Base-by-base conservation (phyloP, 306 rosid genomes). In the Sesbania bispinosa region DNA sequence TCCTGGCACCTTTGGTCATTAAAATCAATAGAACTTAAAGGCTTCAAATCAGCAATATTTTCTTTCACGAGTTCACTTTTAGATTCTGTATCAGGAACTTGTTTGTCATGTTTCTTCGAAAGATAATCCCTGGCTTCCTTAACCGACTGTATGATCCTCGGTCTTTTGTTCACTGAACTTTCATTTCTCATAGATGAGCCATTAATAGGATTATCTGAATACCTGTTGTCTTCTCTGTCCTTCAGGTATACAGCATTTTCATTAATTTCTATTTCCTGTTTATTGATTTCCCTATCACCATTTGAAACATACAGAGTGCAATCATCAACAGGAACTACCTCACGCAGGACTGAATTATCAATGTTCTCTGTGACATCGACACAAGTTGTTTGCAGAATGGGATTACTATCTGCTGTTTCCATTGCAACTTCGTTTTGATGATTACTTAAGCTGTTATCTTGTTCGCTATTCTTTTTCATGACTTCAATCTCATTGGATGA, bases 121-220 rank as follows among this genome's bases (percentile, higher is more conserved):
- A 94, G 95, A 80, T 86, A 94, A 61, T 89, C 89, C 78, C 87
- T 81, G 20, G 98, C 98, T 85, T 94, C 98, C 77, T 81, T 87
- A 80, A 94, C 90, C 24, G 97, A 86, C 62, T 79, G 77, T 72
- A 94, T 90, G 83, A 94, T 69, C 77, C 86, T 79, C 11, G 86
- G 90, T 78, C 81, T 87, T 57, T 30, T 80, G 74, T 69, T 71
- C 41, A 21, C 20, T 20, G 77, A 67, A 77, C 67, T 75, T 65
- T 57, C 80, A 33, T 76, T 66, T 59, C 77, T 39, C 62, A 67
- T 41, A 10, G 51, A 14, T 2, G 88, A 76, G 66, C 88, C 84
- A 68, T 71, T 77, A 73, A 53, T 15, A 19, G 80, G 60, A 54
- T 77, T 51, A 71, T 54, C 11, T 27, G 58, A 48, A 51, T 27